Evolutionary conservation across 2,329 filamentous ascomycete genomes (phyloP).

Genomic region (Penicillium sp.): DNA sequence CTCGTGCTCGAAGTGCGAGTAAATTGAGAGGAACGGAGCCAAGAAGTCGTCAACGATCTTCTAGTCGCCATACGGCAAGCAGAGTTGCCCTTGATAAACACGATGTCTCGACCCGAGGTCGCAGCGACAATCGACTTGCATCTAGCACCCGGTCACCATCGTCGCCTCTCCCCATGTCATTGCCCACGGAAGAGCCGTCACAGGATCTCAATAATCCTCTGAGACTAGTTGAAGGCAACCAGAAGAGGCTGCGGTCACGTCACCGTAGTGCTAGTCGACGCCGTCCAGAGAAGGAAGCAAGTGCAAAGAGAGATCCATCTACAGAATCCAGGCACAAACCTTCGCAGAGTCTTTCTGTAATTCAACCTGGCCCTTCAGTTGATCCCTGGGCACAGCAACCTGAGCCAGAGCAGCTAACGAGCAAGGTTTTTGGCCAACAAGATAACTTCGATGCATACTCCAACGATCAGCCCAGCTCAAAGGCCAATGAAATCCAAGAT

Average conservation of each 20-base stretch:
- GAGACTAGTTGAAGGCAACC: constrained; percentile 46
- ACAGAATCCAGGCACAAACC: constrained; percentile 45
- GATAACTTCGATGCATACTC: constrained; percentile 5
- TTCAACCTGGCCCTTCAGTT: constrained; percentile 10
- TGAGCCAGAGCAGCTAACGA: constrained; percentile 23
- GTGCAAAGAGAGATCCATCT: constrained; percentile 47
- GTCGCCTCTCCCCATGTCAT: constrained; percentile 72
- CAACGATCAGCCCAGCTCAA: constrained; percentile 9
- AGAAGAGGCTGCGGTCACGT: constrained; percentile 49
- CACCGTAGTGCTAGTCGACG: constrained; percentile 55
- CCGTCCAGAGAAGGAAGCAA: constrained; percentile 44
- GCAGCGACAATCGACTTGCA: constrained; percentile 62
- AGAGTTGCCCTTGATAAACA: constrained; percentile 33
- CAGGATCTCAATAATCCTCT: constrained; percentile 65
- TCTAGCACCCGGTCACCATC: constrained; percentile 71
- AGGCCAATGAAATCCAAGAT: constrained; percentile 26
- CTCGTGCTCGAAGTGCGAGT: constrained; percentile 43
- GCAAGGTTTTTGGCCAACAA: constrained; percentile 11
- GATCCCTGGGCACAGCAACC: constrained; percentile 18
- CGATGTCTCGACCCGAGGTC: constrained; percentile 51
- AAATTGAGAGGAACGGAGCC: constrained; percentile 53
- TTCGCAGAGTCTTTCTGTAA: constrained; percentile 36
- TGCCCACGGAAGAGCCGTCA: constrained; percentile 48
- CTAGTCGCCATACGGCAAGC: constrained; percentile 45
- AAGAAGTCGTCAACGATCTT: constrained; percentile 40